Base-by-base conservation (phyloP, 805 yeast genomes). In the Yamadazyma takamatsuzukensis region DNA sequence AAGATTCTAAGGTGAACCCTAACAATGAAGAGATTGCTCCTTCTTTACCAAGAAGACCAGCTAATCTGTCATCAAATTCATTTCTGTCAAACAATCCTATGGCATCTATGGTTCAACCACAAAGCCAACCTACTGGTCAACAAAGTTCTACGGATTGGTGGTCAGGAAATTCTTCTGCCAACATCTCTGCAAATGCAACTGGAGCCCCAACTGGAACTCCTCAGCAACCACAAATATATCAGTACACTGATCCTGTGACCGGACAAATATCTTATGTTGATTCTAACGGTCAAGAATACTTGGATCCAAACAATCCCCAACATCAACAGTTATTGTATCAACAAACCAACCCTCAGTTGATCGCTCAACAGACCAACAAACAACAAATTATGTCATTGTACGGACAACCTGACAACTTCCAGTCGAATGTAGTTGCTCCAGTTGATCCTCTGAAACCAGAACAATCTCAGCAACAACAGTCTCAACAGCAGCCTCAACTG, bases 221-320 rank as follows among this genome's bases (percentile, higher is more conserved):
- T 49, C 60, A 22, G 36, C 61, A 40, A 59, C 73, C 54, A 32
- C 82, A 64, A 54, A 77, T 68, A 56, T 82, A 61, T 46, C 90
- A 81, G 48, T 83, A 78, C 50, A 68, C 80, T 14, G 89, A 83
- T 45, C 87, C 88, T 2, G 61, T 71, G 6, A 80, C 87, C 0
- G 89, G 90, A 9, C 71, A 76, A 29, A 56, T 80, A 4, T 69
- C 74, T 21, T 83, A 82, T 45, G 74, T 82, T 21, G 89, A 83
- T 47, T 70, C 78, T 8, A 76, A 72, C 27, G 81, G 81, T 2
- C 87, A 81, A 46, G 83, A 80, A 47, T 73, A 72, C 41, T 48
- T 72, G 36, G 76, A 72, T 46, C 72, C 74, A 7, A 60, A 47
- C 38, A 61, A 62, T 33, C 75, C 70, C 24, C 70, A 63, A 28